Conservation (phyloP, 805 yeast genomes). For the Saccharomycopsis sp. region DNA sequence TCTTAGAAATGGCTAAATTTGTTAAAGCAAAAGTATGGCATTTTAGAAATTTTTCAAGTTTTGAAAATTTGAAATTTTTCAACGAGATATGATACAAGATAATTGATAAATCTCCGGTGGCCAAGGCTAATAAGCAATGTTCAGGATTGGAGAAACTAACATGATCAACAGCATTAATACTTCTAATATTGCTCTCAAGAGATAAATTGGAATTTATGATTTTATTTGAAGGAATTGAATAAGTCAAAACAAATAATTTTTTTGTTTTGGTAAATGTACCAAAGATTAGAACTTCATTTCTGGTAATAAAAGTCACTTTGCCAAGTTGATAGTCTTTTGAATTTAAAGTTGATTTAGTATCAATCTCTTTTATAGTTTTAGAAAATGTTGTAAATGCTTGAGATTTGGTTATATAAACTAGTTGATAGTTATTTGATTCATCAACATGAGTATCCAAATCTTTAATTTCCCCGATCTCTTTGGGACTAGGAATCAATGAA, state of each 20-base stretch:
- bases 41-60: slow-evolving; percentile 40
- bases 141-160: background rate
- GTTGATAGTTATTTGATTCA: no score
- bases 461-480: no score
- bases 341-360: background rate
- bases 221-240: background rate
- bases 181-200: slow-evolving; percentile 8
- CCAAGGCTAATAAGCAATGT: slow-evolving; percentile 12
- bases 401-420: no score
- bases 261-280: slow-evolving; percentile 7
- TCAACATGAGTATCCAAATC: no score
- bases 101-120: slow-evolving; percentile 13
- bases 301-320: background rate
- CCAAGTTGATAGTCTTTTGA: background rate
- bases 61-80: slow-evolving; percentile 31
- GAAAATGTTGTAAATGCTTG: no score
- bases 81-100: slow-evolving; percentile 3
- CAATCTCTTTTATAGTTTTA: no score
- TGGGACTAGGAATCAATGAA: no score
- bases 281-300: slow-evolving; percentile 6
- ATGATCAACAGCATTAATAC: slow-evolving; percentile 13
- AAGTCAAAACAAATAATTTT: slow-evolving; percentile 4
- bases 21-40: slow-evolving; percentile 68
- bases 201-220: slow-evolving; percentile 1
- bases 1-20: slow-evolving; percentile 53